A percentile compares a stretch with the other conserved stretches of the same genome.
phyloP scores from a whole-genome alignment of 2,329 filamentous ascomycete genomes.

The Cordyceps javanica region DNA sequence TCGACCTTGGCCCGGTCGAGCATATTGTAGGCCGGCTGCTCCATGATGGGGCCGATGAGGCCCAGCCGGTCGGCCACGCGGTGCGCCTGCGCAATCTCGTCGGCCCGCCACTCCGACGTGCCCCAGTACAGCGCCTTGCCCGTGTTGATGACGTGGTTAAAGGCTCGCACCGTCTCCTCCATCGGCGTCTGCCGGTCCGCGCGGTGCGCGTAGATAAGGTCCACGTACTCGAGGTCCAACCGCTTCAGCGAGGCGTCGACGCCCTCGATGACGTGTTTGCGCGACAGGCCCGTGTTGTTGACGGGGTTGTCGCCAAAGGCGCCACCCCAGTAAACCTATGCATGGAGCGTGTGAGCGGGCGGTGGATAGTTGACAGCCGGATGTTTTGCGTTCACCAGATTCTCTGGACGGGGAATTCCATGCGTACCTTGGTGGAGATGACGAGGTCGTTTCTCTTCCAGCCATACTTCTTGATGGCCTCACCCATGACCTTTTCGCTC shows the following conservation, averaged over 20 bases:
- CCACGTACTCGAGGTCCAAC: constrained; percentile 54
- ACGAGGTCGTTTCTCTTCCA: constrained; percentile 58
- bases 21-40: constrained; percentile 64
- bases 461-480: constrained; percentile 52
- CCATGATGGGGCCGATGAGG: constrained; percentile 57
- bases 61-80: constrained; percentile 53
- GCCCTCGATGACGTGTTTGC: constrained; percentile 66
- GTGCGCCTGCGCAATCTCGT: constrained; percentile 59
- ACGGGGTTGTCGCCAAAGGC: constrained; percentile 55
- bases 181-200: constrained; percentile 63
- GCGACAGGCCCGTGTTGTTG: constrained; percentile 61
- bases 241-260: constrained; percentile 53
- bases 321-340: constrained; percentile 57
- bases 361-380: too few species aligned
- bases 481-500: constrained; percentile 57
- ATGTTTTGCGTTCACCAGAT: too few species aligned
- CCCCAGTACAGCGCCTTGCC: constrained; percentile 68
- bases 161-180: constrained; percentile 63
- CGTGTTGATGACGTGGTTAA: constrained; percentile 62
- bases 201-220: constrained; percentile 63
- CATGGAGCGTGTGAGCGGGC: neutral
- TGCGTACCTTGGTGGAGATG: constrained; percentile 50
- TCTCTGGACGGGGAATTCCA: neutral
- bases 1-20: constrained; percentile 57
- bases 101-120: constrained; percentile 61